Evolutionary conservation across 192 early-diverging fungal species (phyloP), one percentile per base, ranked within the genome.

Genomic region (Geranomyces michiganensis): DNA sequence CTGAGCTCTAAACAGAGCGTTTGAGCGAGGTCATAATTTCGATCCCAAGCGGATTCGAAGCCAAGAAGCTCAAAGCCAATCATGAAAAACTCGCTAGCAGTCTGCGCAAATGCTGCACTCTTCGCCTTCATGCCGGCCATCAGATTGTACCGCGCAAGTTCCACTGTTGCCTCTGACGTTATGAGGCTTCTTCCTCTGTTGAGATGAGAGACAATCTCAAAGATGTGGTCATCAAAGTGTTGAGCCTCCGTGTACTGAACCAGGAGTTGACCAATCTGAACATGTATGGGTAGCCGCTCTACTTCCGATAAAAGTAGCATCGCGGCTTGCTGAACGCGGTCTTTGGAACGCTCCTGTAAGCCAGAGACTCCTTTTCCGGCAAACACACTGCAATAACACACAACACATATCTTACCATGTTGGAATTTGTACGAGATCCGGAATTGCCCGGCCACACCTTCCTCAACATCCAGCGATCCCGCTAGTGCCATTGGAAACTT

Each of bases 281-380:
- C 24, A 49, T 78, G 77, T 6, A 67, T 78, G 31, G 26, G 31
- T n/a, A 64, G 36, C 4, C 77, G 68, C 45, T 70, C 62, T 43
- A 44, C 21, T 44, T 78, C 71, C 19, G 63, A 26, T 3, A 63
- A 67, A 17, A 78, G 63, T 6, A 75, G 32, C 45, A 63, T 77
- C 26, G 74, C 74, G 7, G 77, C 77, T 65, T 78, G 77, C 53
- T 78, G 77, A 1, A 78, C 77, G 33, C 77, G 77, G 58, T 78
- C 62, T 64, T 43, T 46, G 30, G 43, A 30, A 60, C 58, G 7
- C 31, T 8, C 26, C 8, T 30, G 31, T 32, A 3, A 8, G 58
- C 9, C 30, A 60, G 15, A 3, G 19, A 53, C 3, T 8, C 51
- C n/a, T n/a, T n/a, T n/a, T n/a, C n/a, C n/a, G n/a, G 24, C 3